Conservation (phyloP, 805 yeast genomes). For the Candida palmyrensis region DNA sequence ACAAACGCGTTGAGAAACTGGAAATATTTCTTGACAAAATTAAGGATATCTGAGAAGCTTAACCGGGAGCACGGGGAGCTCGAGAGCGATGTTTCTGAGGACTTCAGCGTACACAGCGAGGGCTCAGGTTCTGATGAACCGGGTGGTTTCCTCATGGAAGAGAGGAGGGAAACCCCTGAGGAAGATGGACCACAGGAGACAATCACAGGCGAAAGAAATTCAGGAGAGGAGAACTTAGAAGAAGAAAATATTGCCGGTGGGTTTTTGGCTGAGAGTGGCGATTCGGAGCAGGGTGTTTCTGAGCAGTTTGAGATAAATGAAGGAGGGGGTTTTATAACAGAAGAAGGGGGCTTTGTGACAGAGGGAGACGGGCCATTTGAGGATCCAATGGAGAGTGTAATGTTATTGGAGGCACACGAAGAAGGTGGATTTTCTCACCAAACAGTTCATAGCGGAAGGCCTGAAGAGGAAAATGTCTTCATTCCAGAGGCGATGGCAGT, state of each 20-base stretch:
- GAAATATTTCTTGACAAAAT: slow-evolving; percentile 47
- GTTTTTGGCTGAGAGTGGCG: slow-evolving; percentile 8
- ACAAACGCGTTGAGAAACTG: slow-evolving; percentile 48
- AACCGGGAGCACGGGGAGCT: slow-evolving; percentile 45
- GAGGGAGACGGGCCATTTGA: too few species aligned
- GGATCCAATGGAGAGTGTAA: too few species aligned
- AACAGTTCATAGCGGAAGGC: too few species aligned
- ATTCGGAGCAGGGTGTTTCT: slow-evolving; percentile 5
- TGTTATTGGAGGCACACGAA: too few species aligned
- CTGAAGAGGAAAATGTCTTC: slow-evolving; percentile 1
- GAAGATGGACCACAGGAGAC: background rate
- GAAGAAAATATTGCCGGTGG: slow-evolving; percentile 6
- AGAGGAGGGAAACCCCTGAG: slow-evolving; percentile 1
- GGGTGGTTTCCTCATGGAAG: slow-evolving; percentile 8
- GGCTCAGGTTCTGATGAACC: slow-evolving; percentile 6
- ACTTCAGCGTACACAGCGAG: slow-evolving; percentile 2
- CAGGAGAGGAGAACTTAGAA: slow-evolving; percentile 2
- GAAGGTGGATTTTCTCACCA: too few species aligned
- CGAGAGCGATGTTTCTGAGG: slow-evolving; percentile 9
- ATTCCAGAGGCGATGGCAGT: slow-evolving; percentile 6
- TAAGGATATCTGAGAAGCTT: slow-evolving; percentile 44
- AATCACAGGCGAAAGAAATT: background rate
- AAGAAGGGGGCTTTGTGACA: too few species aligned
- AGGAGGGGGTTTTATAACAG: too few species aligned
- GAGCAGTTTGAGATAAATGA: too few species aligned